Evolutionary conservation across 208 protist species (phyloP).

Genomic region (Wallacemonas sp.): DNA sequence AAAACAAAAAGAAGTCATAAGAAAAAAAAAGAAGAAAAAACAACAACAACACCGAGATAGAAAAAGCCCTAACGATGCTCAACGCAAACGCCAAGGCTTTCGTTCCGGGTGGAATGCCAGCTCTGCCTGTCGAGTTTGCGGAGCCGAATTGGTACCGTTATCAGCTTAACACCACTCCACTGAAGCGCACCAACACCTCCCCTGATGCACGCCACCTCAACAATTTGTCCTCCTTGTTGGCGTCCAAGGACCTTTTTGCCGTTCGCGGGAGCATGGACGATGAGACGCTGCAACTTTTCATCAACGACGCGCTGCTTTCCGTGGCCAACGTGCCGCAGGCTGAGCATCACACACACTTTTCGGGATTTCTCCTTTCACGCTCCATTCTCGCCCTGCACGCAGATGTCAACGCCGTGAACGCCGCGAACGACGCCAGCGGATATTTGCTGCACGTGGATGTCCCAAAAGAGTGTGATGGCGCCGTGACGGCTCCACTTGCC

Average conservation of each 20-base stretch:
- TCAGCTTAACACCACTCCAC: slow-evolving; percentile 35
- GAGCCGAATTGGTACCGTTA: slow-evolving; percentile 57
- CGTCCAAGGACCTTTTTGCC: slow-evolving; percentile 45
- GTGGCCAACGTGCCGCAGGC: slow-evolving; percentile 35
- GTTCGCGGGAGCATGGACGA: slow-evolving; percentile 49
- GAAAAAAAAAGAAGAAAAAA: slow-evolving; percentile 14
- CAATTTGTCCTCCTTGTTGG: slow-evolving; percentile 54
- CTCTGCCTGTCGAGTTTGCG: slow-evolving; percentile 19
- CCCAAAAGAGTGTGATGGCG: slow-evolving; percentile 38
- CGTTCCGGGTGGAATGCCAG: slow-evolving; percentile 40
- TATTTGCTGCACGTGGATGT: slow-evolving; percentile 65
- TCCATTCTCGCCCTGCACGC: slow-evolving; percentile 54
- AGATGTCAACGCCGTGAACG: slow-evolving; percentile 31
- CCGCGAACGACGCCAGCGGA: slow-evolving; percentile 54
- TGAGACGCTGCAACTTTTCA: slow-evolving; percentile 54
- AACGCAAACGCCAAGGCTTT: slow-evolving; percentile 85
- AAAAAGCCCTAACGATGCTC: slow-evolving; percentile 41
- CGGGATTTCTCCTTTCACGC: slow-evolving; percentile 73
- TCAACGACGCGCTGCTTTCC: slow-evolving; percentile 43
- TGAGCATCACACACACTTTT: slow-evolving; percentile 19
- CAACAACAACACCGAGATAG: background rate
- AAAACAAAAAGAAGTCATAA: background rate
- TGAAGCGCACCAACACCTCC: slow-evolving; percentile 33
- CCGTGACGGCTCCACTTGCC: slow-evolving; percentile 41
- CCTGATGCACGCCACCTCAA: slow-evolving; percentile 30